phyloP scores from a whole-genome alignment of 345 rosid species.

The Passiflora organensis region DNA sequence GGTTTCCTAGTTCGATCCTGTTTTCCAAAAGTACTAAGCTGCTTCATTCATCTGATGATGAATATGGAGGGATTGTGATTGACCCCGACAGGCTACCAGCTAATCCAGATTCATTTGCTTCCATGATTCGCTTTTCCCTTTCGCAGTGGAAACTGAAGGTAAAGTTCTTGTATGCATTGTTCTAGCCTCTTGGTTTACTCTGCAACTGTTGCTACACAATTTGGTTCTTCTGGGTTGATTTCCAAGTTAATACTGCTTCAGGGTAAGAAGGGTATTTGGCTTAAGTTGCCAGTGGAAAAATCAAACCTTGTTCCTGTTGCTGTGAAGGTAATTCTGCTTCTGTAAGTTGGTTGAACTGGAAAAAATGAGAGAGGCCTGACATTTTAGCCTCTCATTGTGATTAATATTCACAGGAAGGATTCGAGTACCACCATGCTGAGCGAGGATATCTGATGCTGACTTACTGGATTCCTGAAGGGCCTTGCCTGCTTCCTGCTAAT shows the following conservation, averaged over 20 bases:
- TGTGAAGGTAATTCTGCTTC: conserved; percentile 45
- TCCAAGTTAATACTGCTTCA: conserved; percentile 18
- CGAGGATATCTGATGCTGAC: conserved; percentile 80
- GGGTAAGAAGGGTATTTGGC: conserved; percentile 92
- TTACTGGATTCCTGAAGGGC: conserved; percentile 84
- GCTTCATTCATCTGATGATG: conserved; percentile 62
- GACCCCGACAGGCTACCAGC: conserved; percentile 58
- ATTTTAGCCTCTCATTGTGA: neutral
- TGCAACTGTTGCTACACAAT: neutral
- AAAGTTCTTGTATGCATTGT: neutral
- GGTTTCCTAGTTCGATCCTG: conserved; percentile 29
- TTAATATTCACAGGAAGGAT: conserved; percentile 55
- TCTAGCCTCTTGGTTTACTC: neutral
- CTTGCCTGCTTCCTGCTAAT: conserved; percentile 83
- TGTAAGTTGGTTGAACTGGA: neutral
- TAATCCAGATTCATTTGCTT: conserved; percentile 40
- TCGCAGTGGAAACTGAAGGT: conserved; percentile 68
- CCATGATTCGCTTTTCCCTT: conserved; percentile 50
- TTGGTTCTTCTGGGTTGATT: neutral
- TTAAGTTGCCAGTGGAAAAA: conserved; percentile 59
- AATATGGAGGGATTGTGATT: conserved; percentile 77
- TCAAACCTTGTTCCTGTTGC: conserved; percentile 85
- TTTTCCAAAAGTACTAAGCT: conserved; percentile 34
- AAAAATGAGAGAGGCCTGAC: neutral
- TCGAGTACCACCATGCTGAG: conserved; percentile 91